A percentile compares a stretch with the other conserved stretches of the same genome.
Evolutionary conservation across 129 eudicot species (phyloP).

Genomic region (Centrapalus pauciflorus): DNA sequence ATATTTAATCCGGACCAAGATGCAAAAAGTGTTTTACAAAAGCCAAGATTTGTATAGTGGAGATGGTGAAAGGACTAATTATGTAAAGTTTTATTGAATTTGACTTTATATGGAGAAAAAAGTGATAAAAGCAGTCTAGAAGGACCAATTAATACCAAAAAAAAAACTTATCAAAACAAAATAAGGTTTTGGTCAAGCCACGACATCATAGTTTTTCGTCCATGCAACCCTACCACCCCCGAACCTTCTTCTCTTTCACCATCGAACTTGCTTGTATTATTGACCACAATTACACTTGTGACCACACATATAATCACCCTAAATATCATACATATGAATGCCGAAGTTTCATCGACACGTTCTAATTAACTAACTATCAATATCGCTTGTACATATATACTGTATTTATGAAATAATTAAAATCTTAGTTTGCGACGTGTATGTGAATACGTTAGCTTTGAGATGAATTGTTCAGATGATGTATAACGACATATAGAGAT

Average conservation of each 20-base stretch:
- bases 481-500: no score
- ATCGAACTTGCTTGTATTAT: not conserved
- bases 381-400: no score
- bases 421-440: no score
- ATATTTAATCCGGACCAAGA: not conserved
- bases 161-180: not conserved
- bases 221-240: conserved; percentile 2
- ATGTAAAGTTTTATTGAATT: conserved; percentile 6
- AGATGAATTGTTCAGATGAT: no score
- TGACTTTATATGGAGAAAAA: conserved; percentile 35
- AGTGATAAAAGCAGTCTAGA: conserved; percentile 36
- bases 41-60: not conserved
- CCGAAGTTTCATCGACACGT: not conserved
- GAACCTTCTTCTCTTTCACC: conserved; percentile 26
- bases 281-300: conserved; percentile 4
- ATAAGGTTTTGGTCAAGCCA: conserved; percentile 41
- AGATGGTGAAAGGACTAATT: conserved; percentile 4
- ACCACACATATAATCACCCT: no score
- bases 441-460: no score
- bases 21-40: not conserved
- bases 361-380: no score
- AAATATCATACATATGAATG: not conserved
- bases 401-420: no score
- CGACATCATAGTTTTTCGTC: conserved; percentile 20
- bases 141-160: no score